Evolutionary conservation across 768 basidiomycete genomes (phyloP).

Genomic region (Russula vinacea): DNA sequence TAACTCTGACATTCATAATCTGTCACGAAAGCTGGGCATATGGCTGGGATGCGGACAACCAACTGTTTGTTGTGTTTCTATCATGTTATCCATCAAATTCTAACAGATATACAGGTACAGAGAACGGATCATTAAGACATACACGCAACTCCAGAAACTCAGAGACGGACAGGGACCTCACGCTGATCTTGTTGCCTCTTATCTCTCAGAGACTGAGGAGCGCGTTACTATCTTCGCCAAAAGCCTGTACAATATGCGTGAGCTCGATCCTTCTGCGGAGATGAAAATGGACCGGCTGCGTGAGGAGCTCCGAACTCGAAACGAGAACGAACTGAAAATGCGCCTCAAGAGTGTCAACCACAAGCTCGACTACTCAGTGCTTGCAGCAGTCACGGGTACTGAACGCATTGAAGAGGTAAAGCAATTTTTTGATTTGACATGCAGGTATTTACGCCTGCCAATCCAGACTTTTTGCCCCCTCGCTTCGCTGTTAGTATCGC

Average conservation of each 20-base stretch:
- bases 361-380: constrained; percentile 16
- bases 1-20: background rate
- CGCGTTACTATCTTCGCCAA: background rate
- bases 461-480: constrained; percentile 14
- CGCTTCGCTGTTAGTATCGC: constrained; percentile 14
- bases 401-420: constrained; percentile 19
- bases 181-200: constrained; percentile 5
- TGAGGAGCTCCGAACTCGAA: constrained; percentile 11
- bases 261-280: constrained; percentile 10
- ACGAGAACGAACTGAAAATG: constrained; percentile 16
- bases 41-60: constrained; percentile 28
- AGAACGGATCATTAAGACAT: constrained; percentile 8
- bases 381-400: constrained; percentile 21
- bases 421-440: background rate
- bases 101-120: constrained; percentile 13
- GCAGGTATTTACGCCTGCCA: background rate
- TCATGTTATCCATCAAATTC: background rate
- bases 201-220: constrained; percentile 14
- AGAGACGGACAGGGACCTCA: constrained; percentile 7
- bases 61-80: constrained; percentile 5
- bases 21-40: constrained; percentile 22
- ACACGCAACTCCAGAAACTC: constrained; percentile 17
- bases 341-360: constrained; percentile 23
- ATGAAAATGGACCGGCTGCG: constrained; percentile 25
- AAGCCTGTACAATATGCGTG: constrained; percentile 14